A percentile compares a stretch with the other conserved stretches of the same genome.
phyloP scores from a whole-genome alignment of 108 stramenopile species.

The Aurantiochytrium sp. region DNA sequence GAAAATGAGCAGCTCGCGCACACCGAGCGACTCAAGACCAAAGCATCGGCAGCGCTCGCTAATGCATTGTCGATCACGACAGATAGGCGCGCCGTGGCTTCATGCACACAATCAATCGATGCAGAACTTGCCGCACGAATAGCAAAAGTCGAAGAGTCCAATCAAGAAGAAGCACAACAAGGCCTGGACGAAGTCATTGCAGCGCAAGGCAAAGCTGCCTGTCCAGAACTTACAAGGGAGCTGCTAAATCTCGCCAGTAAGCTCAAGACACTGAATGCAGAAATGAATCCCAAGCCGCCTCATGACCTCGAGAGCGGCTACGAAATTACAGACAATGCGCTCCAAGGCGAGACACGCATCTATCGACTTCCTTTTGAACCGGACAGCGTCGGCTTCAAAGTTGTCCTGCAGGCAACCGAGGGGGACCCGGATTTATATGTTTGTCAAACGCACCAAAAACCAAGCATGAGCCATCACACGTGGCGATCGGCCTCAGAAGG shows the following conservation, averaged over 20 bases:
- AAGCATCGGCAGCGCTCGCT: too few species aligned
- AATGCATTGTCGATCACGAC: too few species aligned
- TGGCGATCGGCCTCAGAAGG: conserved; percentile 6
- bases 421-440: neutral
- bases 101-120: too few species aligned
- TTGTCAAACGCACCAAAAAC: neutral
- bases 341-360: neutral
- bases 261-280: neutral
- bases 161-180: neutral
- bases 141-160: neutral
- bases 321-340: neutral
- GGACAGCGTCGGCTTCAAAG: neutral
- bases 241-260: neutral
- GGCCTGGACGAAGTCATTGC: neutral
- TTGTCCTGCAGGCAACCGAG: neutral
- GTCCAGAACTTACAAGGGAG: neutral
- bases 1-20: too few species aligned
- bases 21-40: too few species aligned
- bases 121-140: neutral
- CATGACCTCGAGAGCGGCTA: neutral
- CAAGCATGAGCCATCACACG: neutral
- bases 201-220: neutral
- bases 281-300: neutral
- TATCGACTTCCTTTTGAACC: neutral
- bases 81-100: too few species aligned